These are phyloP conservation scores for Sarcodon sp. DNA, from an alignment of 768 basidiomycete species.

Conservation along the genomic window DNA sequence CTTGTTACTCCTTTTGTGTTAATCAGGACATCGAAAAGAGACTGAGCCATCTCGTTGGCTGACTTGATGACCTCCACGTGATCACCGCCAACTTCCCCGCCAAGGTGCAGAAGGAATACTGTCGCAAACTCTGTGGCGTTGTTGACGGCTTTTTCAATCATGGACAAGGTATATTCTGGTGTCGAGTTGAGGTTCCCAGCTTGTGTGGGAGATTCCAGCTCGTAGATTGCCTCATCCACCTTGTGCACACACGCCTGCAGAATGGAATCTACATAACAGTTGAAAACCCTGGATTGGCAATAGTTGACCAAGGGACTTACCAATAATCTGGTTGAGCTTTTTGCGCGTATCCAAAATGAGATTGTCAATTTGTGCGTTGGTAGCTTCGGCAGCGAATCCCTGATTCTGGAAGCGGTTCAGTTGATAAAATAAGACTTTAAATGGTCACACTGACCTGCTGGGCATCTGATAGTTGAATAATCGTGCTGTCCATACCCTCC, in stretches of 20 bases:
- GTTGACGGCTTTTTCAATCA: slow-evolving; percentile 94
- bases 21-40: slow-evolving; percentile 80
- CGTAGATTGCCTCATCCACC: slow-evolving; percentile 95
- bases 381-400: slow-evolving; percentile 77
- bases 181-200: slow-evolving; percentile 96
- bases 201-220: slow-evolving; percentile 91
- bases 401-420: slow-evolving; percentile 41
- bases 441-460: slow-evolving; percentile 48
- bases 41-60: slow-evolving; percentile 93
- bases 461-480: slow-evolving; percentile 76
- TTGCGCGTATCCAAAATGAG: slow-evolving; percentile 95
- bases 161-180: slow-evolving; percentile 93
- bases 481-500: slow-evolving; percentile 88
- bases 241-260: slow-evolving; percentile 94
- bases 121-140: slow-evolving; percentile 95
- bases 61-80: slow-evolving; percentile 97
- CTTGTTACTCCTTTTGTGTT: slow-evolving; percentile 96
- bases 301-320: slow-evolving; percentile 24
- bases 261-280: slow-evolving; percentile 64
- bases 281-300: slow-evolving; percentile 6
- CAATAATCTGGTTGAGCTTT: slow-evolving; percentile 95
- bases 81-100: slow-evolving; percentile 80
- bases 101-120: slow-evolving; percentile 83
- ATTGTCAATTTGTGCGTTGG: slow-evolving; percentile 94
- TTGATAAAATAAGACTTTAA: not conserved